phyloP scores from a whole-genome alignment of 2,329 filamentous ascomycete genomes.

The Fusarium sp. region DNA sequence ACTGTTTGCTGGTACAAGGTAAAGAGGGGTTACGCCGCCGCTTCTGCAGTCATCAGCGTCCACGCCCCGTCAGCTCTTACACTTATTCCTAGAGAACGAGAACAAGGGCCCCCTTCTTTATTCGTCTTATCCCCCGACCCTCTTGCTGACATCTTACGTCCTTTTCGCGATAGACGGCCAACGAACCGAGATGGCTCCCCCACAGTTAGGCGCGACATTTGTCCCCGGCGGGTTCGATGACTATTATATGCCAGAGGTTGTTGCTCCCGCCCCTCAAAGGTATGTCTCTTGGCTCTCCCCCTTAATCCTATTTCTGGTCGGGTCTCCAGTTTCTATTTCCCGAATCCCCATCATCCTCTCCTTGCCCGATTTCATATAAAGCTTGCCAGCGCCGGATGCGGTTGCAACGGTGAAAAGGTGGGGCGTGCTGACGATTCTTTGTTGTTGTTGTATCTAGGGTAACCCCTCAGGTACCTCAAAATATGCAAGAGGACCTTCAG shows the following conservation, averaged over 20 bases:
- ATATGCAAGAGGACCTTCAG: constrained; percentile 95
- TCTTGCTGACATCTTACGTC: constrained; percentile 51
- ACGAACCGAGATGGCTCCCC: constrained; percentile 46
- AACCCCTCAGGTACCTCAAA: constrained; percentile 94
- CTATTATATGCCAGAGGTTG: constrained; percentile 71
- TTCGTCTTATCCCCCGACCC: constrained; percentile 46
- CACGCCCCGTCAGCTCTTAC: constrained; percentile 46
- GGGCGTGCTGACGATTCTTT: constrained; percentile 56
- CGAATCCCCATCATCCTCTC: constrained; percentile 36
- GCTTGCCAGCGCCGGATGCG: constrained; percentile 44
- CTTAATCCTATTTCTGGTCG: constrained; percentile 32
- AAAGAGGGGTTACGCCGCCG: constrained; percentile 47
- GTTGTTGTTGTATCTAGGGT: constrained; percentile 69
- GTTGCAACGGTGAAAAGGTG: constrained; percentile 50
- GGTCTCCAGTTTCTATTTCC: constrained; percentile 39
- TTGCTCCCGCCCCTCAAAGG: constrained; percentile 70
- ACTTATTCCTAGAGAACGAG: constrained; percentile 40
- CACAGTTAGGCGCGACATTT: constrained; percentile 66
- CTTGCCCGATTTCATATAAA: constrained; percentile 28
- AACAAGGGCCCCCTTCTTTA: constrained; percentile 46
- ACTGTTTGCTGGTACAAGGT: constrained; percentile 34
- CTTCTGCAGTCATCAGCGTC: constrained; percentile 46
- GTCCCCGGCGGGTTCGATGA: constrained; percentile 70
- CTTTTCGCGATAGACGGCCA: constrained; percentile 48
- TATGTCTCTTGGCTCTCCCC: constrained; percentile 52